Percentiles rank a stretch among this genome's conserved stretches.
phyloP scores from a whole-genome alignment of 139 green algal genomes.

The Chlamydomonas schloesseri region DNA sequence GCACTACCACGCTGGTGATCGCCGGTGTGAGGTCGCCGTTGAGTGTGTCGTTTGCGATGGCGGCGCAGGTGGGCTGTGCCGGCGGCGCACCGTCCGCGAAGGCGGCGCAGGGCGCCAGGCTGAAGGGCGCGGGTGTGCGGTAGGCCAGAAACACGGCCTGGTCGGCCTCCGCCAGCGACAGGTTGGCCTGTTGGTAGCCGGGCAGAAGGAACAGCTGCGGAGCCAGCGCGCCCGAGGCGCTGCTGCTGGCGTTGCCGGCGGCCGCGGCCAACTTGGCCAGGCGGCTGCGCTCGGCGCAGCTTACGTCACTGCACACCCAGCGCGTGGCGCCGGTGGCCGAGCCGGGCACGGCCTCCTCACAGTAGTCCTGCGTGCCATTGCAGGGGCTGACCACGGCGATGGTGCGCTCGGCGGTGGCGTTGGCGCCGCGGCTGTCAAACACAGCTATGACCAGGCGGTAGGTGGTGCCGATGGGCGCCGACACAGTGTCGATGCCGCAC shows the following conservation, averaged over 20 bases:
- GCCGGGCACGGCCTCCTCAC: neutral
- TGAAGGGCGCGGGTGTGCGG: neutral
- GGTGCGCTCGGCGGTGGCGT: neutral
- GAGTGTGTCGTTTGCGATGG: neutral
- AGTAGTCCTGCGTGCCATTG: neutral
- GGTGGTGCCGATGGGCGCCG: neutral
- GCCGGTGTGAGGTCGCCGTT: neutral
- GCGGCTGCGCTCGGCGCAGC: neutral
- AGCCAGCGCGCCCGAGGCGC: too few species aligned
- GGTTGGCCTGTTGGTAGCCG: neutral
- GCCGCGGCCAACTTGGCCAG: neutral
- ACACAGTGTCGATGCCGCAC: conserved; percentile 8
- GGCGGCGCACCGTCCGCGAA: neutral
- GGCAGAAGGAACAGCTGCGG: conserved; percentile 20
- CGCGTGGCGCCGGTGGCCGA: neutral
- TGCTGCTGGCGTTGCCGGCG: too few species aligned
- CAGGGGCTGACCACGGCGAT: neutral
- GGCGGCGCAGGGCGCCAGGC: conserved; percentile 15
- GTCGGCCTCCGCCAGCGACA: conserved; percentile 6
- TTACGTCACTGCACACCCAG: neutral
- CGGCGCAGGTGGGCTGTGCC: neutral
- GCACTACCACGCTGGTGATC: neutral
- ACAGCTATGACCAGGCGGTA: neutral
- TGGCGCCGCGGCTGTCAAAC: neutral
- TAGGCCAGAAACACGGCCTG: conserved; percentile 13